These are phyloP conservation scores for Capsicum pubescens DNA, from an alignment of 257 asterid species.

Conservation along the genomic window DNA sequence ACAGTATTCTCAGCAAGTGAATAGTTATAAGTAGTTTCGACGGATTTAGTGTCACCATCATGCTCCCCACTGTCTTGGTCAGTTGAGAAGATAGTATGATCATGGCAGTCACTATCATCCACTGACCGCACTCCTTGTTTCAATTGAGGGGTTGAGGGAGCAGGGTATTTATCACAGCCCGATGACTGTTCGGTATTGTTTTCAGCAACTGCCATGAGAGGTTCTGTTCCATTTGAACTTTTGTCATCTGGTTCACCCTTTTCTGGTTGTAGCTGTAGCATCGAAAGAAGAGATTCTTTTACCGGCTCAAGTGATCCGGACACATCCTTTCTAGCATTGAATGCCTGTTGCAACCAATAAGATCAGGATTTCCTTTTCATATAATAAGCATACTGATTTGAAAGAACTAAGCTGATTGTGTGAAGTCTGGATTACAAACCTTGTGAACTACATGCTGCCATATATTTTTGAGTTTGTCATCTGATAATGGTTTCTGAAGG, in stretches of 20 bases:
- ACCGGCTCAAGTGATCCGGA: slow-evolving; percentile 44
- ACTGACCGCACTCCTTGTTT: slow-evolving; percentile 48
- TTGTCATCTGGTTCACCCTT: slow-evolving; percentile 27
- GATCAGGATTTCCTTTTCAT: slow-evolving; percentile 28
- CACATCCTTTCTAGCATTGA: slow-evolving; percentile 48
- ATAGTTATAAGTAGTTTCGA: slow-evolving; percentile 50
- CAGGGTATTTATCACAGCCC: slow-evolving; percentile 49
- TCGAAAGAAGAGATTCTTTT: slow-evolving; percentile 45
- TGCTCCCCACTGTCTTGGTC: slow-evolving; percentile 44
- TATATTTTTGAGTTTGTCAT: slow-evolving; percentile 53
- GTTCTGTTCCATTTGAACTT: slow-evolving; percentile 30
- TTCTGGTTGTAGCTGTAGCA: slow-evolving; percentile 40
- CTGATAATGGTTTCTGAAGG: slow-evolving; percentile 56
- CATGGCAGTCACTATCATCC: slow-evolving; percentile 46
- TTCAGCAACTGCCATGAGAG: slow-evolving; percentile 22
- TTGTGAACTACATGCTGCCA: slow-evolving; percentile 64
- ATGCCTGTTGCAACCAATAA: slow-evolving; percentile 51
- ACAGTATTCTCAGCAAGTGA: slow-evolving; percentile 39
- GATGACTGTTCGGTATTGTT: slow-evolving; percentile 34
- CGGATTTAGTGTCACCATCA: slow-evolving; percentile 56
- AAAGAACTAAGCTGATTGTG: slow-evolving; percentile 1
- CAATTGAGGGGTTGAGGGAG: slow-evolving; percentile 59
- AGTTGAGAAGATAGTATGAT: slow-evolving; percentile 42
- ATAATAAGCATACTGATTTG: neutral
- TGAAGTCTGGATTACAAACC: slow-evolving; percentile 35